Evolutionary conservation across 192 early-diverging fungal genomes (phyloP), one percentile per base, ranked within the genome.

Genomic region (Geosiphon pyriformis): DNA sequence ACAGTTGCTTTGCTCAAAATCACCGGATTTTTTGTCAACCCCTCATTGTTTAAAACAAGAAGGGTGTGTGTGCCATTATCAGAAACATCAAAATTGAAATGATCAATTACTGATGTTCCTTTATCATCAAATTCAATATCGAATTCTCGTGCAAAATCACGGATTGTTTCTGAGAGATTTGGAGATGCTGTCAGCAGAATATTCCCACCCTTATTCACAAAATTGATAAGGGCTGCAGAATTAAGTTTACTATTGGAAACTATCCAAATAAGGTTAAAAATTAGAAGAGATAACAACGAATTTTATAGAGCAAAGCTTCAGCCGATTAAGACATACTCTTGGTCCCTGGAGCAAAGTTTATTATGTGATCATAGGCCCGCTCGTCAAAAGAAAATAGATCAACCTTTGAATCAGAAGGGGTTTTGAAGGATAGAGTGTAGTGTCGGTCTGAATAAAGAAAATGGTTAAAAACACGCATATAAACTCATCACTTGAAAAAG

Each of bases 151-250:
- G 86, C 88, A 42, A 99, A 80, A 64, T 92, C 91, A 12, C 93
- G 85, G 3, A 91, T 61, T 6, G 82, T 74, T 33, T 90, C 89
- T 4, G 83, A 80, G 20, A 89, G 62, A 48, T 87, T 80, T 31
- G 82, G 70, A 7, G 85, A 82, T 1, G 82, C 87, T 3, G 87
- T 90, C 12, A 94, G 56, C 3, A 99, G 42, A 31, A 97, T 72
- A 72, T 97, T 99, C 22, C 95, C 97, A 33, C 94, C 95, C 26
- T 85, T 80, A 54, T 94, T 87, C 46, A 97, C 83, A 73, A 94
- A 99, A 52, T 92, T 82, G 37, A 94, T 75, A 18, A 99, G 75
- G 35, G 82, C 68, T 18, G 72, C 78, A 11, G 86, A 76, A 26
- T 61, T 74, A 60, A 85, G 63, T 1, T 69, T 77, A 27, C 76